Percentiles rank a stretch among this genome's conserved stretches.
These are phyloP conservation scores for Coleophoma cylindrospora DNA, from an alignment of 2,329 filamentous ascomycete genomes.

Conservation along the genomic window DNA sequence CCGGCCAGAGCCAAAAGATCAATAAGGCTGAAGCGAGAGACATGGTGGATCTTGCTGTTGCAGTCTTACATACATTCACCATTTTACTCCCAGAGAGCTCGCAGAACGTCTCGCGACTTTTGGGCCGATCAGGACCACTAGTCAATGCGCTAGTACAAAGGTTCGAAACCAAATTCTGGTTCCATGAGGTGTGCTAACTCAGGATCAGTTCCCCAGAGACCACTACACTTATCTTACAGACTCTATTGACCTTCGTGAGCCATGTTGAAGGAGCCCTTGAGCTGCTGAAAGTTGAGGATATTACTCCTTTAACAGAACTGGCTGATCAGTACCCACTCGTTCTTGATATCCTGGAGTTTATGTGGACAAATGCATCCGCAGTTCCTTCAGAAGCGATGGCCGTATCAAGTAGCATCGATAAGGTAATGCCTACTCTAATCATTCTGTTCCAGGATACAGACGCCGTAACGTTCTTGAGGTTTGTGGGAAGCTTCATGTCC, in stretches of 20 bases:
- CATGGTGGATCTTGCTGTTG: slow-evolving; percentile 60
- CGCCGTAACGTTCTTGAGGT: slow-evolving; percentile 52
- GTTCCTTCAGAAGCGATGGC: slow-evolving; percentile 22
- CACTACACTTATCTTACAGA: slow-evolving; percentile 47
- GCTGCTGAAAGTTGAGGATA: slow-evolving; percentile 44
- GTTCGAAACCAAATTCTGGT: slow-evolving; percentile 28
- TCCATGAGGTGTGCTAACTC: slow-evolving; percentile 6
- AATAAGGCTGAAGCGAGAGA: slow-evolving; percentile 42
- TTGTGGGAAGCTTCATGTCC: slow-evolving; percentile 47
- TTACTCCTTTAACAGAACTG: slow-evolving; percentile 51
- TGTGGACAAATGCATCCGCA: slow-evolving; percentile 48
- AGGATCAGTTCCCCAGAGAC: slow-evolving; percentile 45
- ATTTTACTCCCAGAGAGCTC: slow-evolving; percentile 47
- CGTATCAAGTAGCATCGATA: slow-evolving; percentile 38
- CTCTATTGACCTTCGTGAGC: slow-evolving; percentile 51
- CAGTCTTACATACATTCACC: slow-evolving; percentile 58
- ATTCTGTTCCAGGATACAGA: slow-evolving; percentile 54
- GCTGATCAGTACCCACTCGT: slow-evolving; percentile 47
- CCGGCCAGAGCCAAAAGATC: slow-evolving; percentile 35
- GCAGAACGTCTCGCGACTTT: slow-evolving; percentile 39
- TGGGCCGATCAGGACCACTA: slow-evolving; percentile 47
- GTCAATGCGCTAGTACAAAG: slow-evolving; percentile 48
- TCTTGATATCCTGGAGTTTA: slow-evolving; percentile 49
- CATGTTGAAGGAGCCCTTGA: slow-evolving; percentile 42
- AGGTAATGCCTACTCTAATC: slow-evolving; percentile 41